These are phyloP conservation scores for Trichoderma sp. DNA, from an alignment of 2,329 filamentous ascomycete species.

Conservation along the genomic window DNA sequence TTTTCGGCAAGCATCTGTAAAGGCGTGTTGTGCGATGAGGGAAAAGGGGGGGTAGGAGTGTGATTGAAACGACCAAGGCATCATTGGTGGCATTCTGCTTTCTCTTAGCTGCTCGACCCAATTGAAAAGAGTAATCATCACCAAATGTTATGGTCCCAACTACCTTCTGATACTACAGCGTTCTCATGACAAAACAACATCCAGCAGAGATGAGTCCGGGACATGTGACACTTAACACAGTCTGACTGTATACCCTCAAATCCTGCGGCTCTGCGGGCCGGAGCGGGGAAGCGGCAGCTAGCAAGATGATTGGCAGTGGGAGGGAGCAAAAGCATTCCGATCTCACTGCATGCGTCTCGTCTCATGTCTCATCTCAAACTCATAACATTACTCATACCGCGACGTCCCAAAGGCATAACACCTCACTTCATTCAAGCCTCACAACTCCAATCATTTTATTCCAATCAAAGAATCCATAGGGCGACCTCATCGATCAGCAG, in stretches of 20 bases:
- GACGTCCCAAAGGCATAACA: neutral
- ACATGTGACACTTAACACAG: neutral
- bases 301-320: constrained; percentile 17
- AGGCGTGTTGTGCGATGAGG: too few relatives aligned
- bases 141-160: too few relatives aligned
- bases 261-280: constrained; percentile 25
- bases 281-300: constrained; percentile 21
- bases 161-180: too few relatives aligned
- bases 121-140: too few relatives aligned
- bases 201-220: too few relatives aligned
- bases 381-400: neutral
- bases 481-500: too few relatives aligned
- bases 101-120: too few relatives aligned
- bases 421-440: neutral
- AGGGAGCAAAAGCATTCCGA: neutral
- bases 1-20: constrained; percentile 57
- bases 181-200: too few relatives aligned
- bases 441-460: neutral
- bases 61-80: too few relatives aligned
- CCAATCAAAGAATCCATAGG: too few relatives aligned
- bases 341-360: constrained; percentile 11
- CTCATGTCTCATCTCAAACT: neutral
- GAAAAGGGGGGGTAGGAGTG: too few relatives aligned
- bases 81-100: too few relatives aligned
- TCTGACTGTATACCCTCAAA: neutral